Evolutionary conservation across 1,139 yeast genomes (phyloP), one percentile per base, ranked within the genome.

Genomic region (Chernovozyma sophiae-reginae): DNA sequence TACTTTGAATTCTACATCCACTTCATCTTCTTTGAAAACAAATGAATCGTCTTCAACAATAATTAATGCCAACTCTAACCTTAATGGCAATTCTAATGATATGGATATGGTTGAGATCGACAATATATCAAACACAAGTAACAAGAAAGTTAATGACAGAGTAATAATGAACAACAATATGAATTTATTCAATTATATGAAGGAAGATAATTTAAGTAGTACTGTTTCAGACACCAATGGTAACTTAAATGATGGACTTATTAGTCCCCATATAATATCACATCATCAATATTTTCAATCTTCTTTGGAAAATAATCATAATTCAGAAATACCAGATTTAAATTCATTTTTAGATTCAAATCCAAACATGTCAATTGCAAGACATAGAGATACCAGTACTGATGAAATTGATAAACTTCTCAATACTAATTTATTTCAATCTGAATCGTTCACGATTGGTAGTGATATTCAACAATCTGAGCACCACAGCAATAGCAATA

Each of bases 371-470:
- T 6, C 6, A 6, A 16, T 26, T 6, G 8, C 18, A 14, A 14
- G 8, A 13, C 17, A 16, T 6, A 26, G 10, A 8, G 33, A 31
- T 17, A 27, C 26, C 10, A 30, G 10, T 10, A 5, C 28, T 12
- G 74, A 68, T 45, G 73, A 68, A 38, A 65, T 68, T 25, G 74
- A 68, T 40, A 62, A 61, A 39, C 49, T 68, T 30, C 55, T 68
- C 32, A 66, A 67, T 43, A 58, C 65, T 56, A 67, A 66, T 42
- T 47, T 67, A 30, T 68, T 68, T 42, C 72, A 62, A 43, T 46
- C 62, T 16, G 70, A 65, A 29, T 42, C 51, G 31, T 62, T 54
- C 37, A 51, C 48, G 12, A 49, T 52, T 34, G 59, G 52, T 17
- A 42, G 39, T 13, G 31, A 32, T 32, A 28, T 24, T 17, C 33